Conservation (phyloP, 2,329 filamentous ascomycete species). For the Cladosporium sp. region DNA sequence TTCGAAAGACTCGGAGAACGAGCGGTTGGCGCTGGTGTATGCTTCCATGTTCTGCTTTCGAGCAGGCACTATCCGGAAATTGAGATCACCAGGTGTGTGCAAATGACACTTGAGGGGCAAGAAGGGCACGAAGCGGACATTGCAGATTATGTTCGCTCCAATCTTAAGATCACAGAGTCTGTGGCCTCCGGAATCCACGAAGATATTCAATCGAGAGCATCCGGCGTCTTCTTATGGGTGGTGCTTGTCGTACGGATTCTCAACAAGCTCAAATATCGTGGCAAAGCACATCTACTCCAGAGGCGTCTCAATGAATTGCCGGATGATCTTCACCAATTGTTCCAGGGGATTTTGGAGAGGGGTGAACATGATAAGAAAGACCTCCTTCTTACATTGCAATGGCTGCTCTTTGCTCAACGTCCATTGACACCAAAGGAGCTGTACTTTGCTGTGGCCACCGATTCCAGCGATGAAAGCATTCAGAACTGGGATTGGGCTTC, state of each 20-base stretch:
- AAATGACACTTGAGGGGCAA: conserved; percentile 34
- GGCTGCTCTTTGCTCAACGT: neutral
- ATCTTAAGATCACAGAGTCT: conserved; percentile 17
- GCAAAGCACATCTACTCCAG: conserved; percentile 28
- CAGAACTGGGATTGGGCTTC: neutral
- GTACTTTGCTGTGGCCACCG: neutral
- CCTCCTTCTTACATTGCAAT: neutral
- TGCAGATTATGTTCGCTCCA: conserved; percentile 30
- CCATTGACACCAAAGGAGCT: neutral
- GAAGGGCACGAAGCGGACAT: conserved; percentile 32
- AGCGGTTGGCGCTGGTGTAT: neutral
- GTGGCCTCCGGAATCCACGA: conserved; percentile 20
- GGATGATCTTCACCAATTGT: neutral
- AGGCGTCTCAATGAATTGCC: conserved; percentile 38
- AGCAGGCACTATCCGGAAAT: conserved; percentile 45
- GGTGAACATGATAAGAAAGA: neutral
- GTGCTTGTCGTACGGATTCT: conserved; percentile 43
- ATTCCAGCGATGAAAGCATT: too few relatives aligned
- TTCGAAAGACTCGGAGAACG: conserved; percentile 31
- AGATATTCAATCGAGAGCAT: conserved; percentile 33
- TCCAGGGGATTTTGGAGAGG: neutral
- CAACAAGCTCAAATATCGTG: conserved; percentile 36
- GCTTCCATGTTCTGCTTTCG: conserved; percentile 35
- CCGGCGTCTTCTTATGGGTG: conserved; percentile 45
- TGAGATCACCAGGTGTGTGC: conserved; percentile 25